Conservation (phyloP, 257 asterid species). For the Solanum bulbocastanum region DNA sequence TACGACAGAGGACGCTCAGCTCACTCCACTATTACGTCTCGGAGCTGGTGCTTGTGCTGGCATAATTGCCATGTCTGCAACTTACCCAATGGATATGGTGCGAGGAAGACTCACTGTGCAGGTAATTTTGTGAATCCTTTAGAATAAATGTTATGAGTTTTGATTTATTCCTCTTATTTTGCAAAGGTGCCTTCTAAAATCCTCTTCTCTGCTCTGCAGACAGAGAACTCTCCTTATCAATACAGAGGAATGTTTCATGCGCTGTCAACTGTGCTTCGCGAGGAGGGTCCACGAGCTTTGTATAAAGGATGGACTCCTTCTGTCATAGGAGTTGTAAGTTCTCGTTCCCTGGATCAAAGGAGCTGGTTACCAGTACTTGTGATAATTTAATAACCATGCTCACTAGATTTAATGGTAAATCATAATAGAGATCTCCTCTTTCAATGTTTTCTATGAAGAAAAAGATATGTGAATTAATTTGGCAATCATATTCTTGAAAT, state of each 20-base stretch:
- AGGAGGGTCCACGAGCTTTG: constrained; percentile 92
- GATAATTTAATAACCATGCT: not conserved
- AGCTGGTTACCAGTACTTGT: not conserved
- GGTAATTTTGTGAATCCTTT: constrained; percentile 23
- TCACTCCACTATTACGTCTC: constrained; percentile 77
- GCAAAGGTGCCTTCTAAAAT: not conserved
- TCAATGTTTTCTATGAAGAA: not conserved
- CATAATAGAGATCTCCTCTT: not conserved
- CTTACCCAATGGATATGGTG: constrained; percentile 98
- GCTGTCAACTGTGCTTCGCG: constrained; percentile 88
- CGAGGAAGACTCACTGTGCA: constrained; percentile 94
- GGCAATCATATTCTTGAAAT: not conserved
- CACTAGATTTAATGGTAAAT: not conserved
- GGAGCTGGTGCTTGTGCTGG: constrained; percentile 99
- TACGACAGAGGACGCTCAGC: constrained; percentile 65
- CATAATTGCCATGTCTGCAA: constrained; percentile 96
- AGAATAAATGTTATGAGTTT: not conserved
- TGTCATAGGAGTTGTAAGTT: constrained; percentile 95
- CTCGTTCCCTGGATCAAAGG: not conserved
- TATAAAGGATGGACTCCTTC: constrained; percentile 99
- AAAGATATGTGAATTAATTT: not conserved
- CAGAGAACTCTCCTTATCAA: constrained; percentile 78
- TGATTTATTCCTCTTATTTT: not conserved
- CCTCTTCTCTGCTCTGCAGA: constrained; percentile 36
- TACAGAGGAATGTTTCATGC: constrained; percentile 96